Base-by-base conservation (phyloP, 495 filamentous ascomycete species). In the Penicillium roqueforti region DNA sequence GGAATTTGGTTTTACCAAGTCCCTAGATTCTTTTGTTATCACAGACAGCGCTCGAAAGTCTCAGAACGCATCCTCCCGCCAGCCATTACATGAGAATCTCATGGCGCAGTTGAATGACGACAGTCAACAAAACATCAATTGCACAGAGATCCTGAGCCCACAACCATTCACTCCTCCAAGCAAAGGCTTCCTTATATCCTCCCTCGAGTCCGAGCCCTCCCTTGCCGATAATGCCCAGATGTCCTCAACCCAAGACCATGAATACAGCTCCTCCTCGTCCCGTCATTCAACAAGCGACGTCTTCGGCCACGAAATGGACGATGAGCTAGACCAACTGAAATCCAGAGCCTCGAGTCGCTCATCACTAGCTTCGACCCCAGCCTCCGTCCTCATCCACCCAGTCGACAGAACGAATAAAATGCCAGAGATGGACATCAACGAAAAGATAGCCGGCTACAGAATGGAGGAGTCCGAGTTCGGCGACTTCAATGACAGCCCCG, bases 291-390 rank as follows among this genome's bases (percentile, higher is more conserved):
- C 61, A 7, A 61, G 58, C 36, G 71, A 71, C 26, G 55, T 65
- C 7, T 65, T 68, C 36, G 59, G 58, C 28, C 63, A 49, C 4
- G 62, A 67, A 20, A 53, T 65, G 31, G 71, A 72, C 29, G 69
- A 72, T 19, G 73, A 68, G 10, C 55, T 67, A 34, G 54, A 51
- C 4, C 62, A 57, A 0, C 29, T 66, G 28, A 67, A 69, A 23
- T 74, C 72, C 1, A 54, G 73, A 43, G 57, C 68, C 22, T 75
- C 74, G 6, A 78, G 74, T 53, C 70, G 68, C 31, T 76, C 75
- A 10, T 78, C 75, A 1, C 49, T 75, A 13, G 76, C 73, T 4
- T 77, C 75, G 0, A 53, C 73, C 8, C 74, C 75, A 3, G 66
- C 61, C 14, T 76, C 73, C 4, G 68, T 73, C 6, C 56, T 75